A percentile compares a stretch with the other conserved stretches of the same genome.
Conservation (phyloP, 768 basidiomycete species). For the Leucogyrophana mollusca region DNA sequence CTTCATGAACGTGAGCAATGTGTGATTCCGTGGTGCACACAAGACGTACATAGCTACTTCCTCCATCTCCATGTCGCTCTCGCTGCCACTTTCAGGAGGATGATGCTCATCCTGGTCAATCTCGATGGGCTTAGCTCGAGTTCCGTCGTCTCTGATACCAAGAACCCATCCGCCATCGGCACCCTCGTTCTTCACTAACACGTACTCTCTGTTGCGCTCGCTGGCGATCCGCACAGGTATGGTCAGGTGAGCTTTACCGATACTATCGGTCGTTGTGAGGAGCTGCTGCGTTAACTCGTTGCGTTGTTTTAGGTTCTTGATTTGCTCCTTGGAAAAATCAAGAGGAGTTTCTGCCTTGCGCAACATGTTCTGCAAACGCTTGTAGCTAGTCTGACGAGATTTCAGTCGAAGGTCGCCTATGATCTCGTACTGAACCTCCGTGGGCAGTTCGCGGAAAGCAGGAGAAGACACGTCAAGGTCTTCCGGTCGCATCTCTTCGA, state of each 20-base stretch:
- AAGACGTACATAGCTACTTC: slow-evolving; percentile 66
- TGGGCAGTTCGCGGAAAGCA: slow-evolving; percentile 89
- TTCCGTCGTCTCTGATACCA: slow-evolving; percentile 87
- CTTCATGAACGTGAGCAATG: slow-evolving; percentile 15
- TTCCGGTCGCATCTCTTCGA: slow-evolving; percentile 94
- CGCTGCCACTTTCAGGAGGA: slow-evolving; percentile 33
- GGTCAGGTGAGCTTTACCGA: slow-evolving; percentile 84
- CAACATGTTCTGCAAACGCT: slow-evolving; percentile 90
- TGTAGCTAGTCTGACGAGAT: slow-evolving; percentile 92
- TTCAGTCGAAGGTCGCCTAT: slow-evolving; percentile 93
- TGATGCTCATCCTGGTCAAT: slow-evolving; percentile 65
- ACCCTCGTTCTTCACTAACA: slow-evolving; percentile 91
- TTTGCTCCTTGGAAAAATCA: slow-evolving; percentile 97
- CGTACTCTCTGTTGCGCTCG: slow-evolving; percentile 91
- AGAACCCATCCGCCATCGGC: slow-evolving; percentile 91
- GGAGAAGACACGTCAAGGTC: slow-evolving; percentile 92
- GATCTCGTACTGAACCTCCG: slow-evolving; percentile 97
- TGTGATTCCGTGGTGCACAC: not conserved
- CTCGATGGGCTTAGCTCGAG: slow-evolving; percentile 79
- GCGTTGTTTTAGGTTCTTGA: slow-evolving; percentile 83
- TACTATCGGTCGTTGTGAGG: slow-evolving; percentile 86
- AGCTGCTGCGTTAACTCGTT: slow-evolving; percentile 93
- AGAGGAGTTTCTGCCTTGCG: slow-evolving; percentile 74
- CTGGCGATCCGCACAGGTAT: slow-evolving; percentile 95
- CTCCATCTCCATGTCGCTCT: slow-evolving; percentile 73